Evolutionary conservation across 805 yeast species (phyloP), one percentile per base, ranked within the genome.

Genomic region (Myxozyma neglecta): DNA sequence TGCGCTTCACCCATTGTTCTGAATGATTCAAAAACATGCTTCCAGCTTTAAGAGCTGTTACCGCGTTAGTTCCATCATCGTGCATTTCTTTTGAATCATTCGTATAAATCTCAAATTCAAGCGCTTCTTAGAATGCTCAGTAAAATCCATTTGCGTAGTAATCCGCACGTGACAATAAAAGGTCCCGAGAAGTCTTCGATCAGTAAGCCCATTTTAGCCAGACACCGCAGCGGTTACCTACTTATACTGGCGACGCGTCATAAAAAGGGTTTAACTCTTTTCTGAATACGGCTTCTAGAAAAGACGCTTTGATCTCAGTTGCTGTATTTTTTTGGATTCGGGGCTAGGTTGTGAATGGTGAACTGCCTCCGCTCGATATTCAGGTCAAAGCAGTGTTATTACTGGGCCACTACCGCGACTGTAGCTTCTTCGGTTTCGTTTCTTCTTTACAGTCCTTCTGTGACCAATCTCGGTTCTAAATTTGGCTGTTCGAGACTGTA

Each of bases 371-470:
- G 56, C 8, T 18, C 61, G 37, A 7, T 57, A 14, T 36, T 57
- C 20, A 16, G 42, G 16, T 61, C 67, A n/a, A 53, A 55, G 45
- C 59, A 39, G 54, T 63, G 61, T 53, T 60, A 57, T 47, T 63
- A 63, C 37, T 62, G 63, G 66, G 65, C 67, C n/a, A 62, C 67
- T 2, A 64, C 67, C 47, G 67, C 67, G 13, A 60, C 67, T 1
- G 60, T 64, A 16, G 67, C 67, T 7, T 60, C 66, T 20, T 61
- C 65, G n/a, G 45, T 61, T 16, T 64, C 67, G 24, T 51, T 42
- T 39, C 16, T 64, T 1, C 42, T 62, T 14, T 58, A 48, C 49
- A 40, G 32, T 35, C 32, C 66, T 14, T 43, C 49, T 18, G 43
- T 24, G 14, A 18, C 51, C 47, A 13, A 11, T 13, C 39, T 45